These are phyloP conservation scores for Myrica gale DNA, from an alignment of 306 rosid species.

Conservation along the genomic window DNA sequence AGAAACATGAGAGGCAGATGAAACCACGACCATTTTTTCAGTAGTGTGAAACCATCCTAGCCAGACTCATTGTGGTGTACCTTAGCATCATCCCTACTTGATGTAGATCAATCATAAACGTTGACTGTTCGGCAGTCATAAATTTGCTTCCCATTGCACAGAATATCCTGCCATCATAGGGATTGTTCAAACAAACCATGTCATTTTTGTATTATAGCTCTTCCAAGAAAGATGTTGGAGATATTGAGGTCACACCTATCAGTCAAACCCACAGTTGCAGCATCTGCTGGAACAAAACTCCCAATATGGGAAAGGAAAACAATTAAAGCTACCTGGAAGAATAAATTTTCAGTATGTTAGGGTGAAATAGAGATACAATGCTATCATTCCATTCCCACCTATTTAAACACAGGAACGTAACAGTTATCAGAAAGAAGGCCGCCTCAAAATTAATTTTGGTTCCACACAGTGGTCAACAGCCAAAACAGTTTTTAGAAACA, in stretches of 20 bases:
- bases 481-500: background rate
- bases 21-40: conserved; percentile 2
- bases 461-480: background rate
- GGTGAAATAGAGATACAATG: background rate
- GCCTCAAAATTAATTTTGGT: background rate
- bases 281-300: conserved; percentile 96
- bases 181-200: conserved; percentile 16
- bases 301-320: conserved; percentile 94
- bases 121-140: conserved; percentile 90
- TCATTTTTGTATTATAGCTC: conserved; percentile 8
- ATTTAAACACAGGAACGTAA: background rate
- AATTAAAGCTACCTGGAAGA: conserved; percentile 81
- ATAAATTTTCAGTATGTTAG: conserved; percentile 2
- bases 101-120: conserved; percentile 93
- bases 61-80: conserved; percentile 40
- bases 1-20: conserved; percentile 14
- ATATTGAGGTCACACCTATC: conserved; percentile 60
- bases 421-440: background rate
- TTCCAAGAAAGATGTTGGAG: conserved; percentile 28
- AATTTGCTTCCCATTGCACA: conserved; percentile 90
- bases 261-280: conserved; percentile 95
- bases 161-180: conserved; percentile 66
- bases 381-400: background rate
- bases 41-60: conserved; percentile 13
- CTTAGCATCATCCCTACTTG: conserved; percentile 97